Base-by-base conservation (phyloP, 805 yeast genomes). In the Nakazawaea wyomingensis region DNA sequence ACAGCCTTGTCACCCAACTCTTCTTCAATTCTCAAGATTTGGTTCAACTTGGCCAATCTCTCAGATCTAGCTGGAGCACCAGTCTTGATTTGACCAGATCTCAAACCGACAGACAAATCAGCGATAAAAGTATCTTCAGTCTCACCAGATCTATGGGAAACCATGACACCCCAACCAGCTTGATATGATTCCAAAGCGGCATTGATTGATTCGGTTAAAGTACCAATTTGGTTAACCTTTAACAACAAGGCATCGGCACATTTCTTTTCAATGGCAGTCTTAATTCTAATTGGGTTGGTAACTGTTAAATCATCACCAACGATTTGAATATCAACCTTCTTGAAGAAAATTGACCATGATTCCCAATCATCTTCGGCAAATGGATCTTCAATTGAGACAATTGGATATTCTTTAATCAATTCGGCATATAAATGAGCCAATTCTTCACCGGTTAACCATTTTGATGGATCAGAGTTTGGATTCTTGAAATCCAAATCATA, bases 51-150 rank as follows among this genome's bases (percentile, higher is more conserved):
- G 69, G 98, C 98, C 72, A 93, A 84, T 84, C 99, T 91, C 80
- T 91, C 99, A 57, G 97, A 87, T 80, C 99, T 90, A 59, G 97
- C 96, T 67, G 98, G 98, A 68, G 99, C 98, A 83, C 99, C 99
- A 59, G 97, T 87, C 90, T 91, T 91, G 74, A 91, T 86, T 80
- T 91, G 98, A 69, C 97, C 99, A 56, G 95, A 62, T 83, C 97
- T 88, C 71, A 91, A 80, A 79, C 98, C 98, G 61, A 93, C 99
- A 62, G 88, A 77, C 68, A 91, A 80, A 74, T 91, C 98, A 65
- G 99, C 98, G 71, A 91, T 91, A 78, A 87, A 83, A 63, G 95
- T 84, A 75, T 93, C 99, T 78, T 93, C 99, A 57, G 97, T 90
- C 81, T 91, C 99, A 77, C 99, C 99, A 60, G 97, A 90, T 83